Percentiles rank a stretch among this genome's conserved stretches.
Evolutionary conservation across 148 eudicot genomes (phyloP).

Genomic region (Cornus suecica): DNA sequence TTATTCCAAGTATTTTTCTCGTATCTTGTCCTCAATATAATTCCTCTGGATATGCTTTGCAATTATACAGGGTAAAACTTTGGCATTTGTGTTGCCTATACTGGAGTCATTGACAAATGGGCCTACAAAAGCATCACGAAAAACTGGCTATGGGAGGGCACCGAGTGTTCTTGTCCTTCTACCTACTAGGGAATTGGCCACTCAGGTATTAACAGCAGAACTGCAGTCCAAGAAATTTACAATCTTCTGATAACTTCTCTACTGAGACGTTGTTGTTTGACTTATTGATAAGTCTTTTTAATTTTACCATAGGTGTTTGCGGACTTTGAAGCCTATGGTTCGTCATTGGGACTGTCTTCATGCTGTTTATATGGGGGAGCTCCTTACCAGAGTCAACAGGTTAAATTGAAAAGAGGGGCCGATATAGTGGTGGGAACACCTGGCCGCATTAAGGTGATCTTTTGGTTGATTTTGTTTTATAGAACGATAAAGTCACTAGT

Average conservation of each 20-base stretch:
- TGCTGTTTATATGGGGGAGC: slow-evolving; percentile 85
- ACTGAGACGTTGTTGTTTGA: neutral
- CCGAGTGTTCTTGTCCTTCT: slow-evolving; percentile 82
- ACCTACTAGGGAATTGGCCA: slow-evolving; percentile 93
- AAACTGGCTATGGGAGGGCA: slow-evolving; percentile 67
- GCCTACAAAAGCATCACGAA: slow-evolving; percentile 44
- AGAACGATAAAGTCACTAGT: neutral
- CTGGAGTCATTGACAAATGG: slow-evolving; percentile 86
- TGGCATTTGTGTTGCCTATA: slow-evolving; percentile 93
- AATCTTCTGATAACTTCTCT: neutral
- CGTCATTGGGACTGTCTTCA: slow-evolving; percentile 52
- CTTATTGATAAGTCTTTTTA: neutral
- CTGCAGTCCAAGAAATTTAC: neutral
- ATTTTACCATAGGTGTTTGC: slow-evolving; percentile 49
- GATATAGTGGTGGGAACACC: slow-evolving; percentile 84
- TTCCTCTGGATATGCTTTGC: neutral
- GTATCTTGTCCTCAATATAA: neutral
- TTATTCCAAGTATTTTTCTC: neutral
- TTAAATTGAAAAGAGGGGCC: slow-evolving; percentile 70
- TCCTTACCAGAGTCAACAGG: slow-evolving; percentile 49
- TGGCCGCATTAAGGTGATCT: slow-evolving; percentile 82
- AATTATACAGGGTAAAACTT: slow-evolving; percentile 75
- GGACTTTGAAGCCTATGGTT: slow-evolving; percentile 75
- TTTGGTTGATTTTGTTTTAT: neutral
- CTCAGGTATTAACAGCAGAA: slow-evolving; percentile 47